These are phyloP conservation scores for Jatropha podagrica DNA, from an alignment of 441 rosid species.

Conservation along the genomic window DNA sequence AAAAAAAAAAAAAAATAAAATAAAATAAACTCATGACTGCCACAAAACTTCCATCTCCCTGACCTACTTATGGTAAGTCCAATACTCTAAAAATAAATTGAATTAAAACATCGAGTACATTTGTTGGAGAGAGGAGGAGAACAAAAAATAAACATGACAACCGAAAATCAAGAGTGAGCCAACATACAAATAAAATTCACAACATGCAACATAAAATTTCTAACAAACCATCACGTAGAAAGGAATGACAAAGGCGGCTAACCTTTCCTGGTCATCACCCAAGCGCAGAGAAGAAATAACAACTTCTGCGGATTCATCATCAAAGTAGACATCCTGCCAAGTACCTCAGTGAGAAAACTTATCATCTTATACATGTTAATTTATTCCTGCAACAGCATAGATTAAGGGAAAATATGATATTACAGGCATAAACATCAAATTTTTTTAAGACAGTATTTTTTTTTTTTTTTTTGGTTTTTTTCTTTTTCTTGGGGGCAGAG, in stretches of 20 bases:
- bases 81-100: neutral
- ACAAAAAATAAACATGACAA: neutral
- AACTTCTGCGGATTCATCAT: conserved; percentile 99
- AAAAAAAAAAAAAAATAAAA: no score
- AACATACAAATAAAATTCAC: neutral
- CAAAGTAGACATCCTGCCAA: conserved; percentile 95
- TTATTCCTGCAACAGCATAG: neutral
- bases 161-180: neutral
- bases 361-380: neutral
- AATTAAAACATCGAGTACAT: neutral
- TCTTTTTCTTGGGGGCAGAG: neutral
- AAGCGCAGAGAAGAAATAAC: conserved; percentile 93
- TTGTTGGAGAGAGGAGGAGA: neutral
- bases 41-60: neutral
- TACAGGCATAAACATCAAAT: neutral
- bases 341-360: neutral
- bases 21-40: neutral
- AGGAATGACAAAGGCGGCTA: conserved; percentile 8
- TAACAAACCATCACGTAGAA: neutral
- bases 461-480: neutral
- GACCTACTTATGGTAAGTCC: neutral
- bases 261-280: conserved; percentile 95
- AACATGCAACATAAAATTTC: neutral
- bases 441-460: neutral
- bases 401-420: neutral